Evolutionary conservation across 176 grass and related monocot species (phyloP), one percentile per base, ranked within the genome.

Genomic region (Juncus effusus): DNA sequence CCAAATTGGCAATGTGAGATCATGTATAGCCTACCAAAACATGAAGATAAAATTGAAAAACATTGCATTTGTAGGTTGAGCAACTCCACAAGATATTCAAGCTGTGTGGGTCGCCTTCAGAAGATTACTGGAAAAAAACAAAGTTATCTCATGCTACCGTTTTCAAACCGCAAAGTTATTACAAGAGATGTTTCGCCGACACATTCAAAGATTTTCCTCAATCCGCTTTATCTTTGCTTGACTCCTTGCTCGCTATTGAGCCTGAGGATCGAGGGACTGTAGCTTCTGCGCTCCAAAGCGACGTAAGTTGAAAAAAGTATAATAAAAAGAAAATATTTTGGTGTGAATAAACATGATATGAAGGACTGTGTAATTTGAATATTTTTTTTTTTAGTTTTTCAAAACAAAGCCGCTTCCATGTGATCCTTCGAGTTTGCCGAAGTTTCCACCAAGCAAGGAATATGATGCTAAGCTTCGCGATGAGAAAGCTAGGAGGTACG

Each of bases 71-170:
- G 61, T 75, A 96, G 92, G 92, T 96, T 67, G 92, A 96, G 79
- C 92, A 96, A 88, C 83, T 96, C 45, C 92, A 96, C 65, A 96
- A 85, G 84, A 96, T 96, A 49, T 96, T 96, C 69, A 96, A 96
- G 74, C 74, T 96, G 13, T 91, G 84, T 62, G 92, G 92, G 9
- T 91, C 84, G 4, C 92, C 92, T 3, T 70, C 60, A 36, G 84
- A 96, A 16, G 75, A 69, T 7, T 96, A 96, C 41, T 96, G 87
- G 71, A 77, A 75, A 79, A 91, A 70, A 83, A 71, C 80, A 52
- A 96, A 96, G 77, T 74, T 91, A 76, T 83, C 85, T 37, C 73
- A 91, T 62, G 77, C 87, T 60, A 82, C 85, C 36, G 87, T 88
- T 69, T 91, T 96, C 79, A 96, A 88, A 64, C 80, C 85, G 62